phyloP scores from a whole-genome alignment of 23 red algal species.

The Chondrus crispus region DNA sequence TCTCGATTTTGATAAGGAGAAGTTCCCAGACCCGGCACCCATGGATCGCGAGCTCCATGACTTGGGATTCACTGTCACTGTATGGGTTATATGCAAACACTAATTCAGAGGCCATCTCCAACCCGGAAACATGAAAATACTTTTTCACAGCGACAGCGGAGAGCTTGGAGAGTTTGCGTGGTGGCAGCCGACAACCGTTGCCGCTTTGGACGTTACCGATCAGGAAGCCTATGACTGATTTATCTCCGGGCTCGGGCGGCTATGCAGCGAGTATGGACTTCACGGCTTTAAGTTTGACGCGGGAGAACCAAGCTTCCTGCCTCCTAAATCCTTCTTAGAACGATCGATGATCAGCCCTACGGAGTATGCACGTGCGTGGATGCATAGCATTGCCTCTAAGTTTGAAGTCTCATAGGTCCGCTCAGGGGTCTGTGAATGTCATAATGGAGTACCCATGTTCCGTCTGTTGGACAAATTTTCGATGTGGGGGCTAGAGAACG shows the following conservation, averaged over 20 bases:
- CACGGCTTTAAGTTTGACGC: slow-evolving; percentile 99
- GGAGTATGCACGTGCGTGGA: slow-evolving; percentile 82
- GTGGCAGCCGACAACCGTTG: slow-evolving; percentile 82
- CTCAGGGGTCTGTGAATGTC: slow-evolving; percentile 60
- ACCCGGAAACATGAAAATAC: slow-evolving; percentile 37
- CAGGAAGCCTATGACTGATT: slow-evolving; percentile 67
- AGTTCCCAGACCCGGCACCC: slow-evolving; percentile 81
- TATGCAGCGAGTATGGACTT: slow-evolving; percentile 72
- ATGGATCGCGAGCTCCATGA: slow-evolving; percentile 81
- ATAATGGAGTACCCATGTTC: slow-evolving; percentile 61
- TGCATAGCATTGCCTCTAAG: slow-evolving; percentile 45
- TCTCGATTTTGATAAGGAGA: slow-evolving; percentile 68
- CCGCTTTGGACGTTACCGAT: slow-evolving; percentile 72
- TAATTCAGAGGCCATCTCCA: slow-evolving; percentile 52
- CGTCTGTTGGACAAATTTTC: slow-evolving; percentile 91
- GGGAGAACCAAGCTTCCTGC: slow-evolving; percentile 87
- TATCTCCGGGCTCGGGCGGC: slow-evolving; percentile 30
- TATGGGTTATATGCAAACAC: slow-evolving; percentile 86
- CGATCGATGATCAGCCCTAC: slow-evolving; percentile 42
- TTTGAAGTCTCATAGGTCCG: slow-evolving; percentile 77
- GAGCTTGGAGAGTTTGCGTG: slow-evolving; percentile 62
- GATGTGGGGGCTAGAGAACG: slow-evolving; percentile 79
- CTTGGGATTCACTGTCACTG: slow-evolving; percentile 83
- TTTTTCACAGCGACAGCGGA: slow-evolving; percentile 42
- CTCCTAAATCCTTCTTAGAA: slow-evolving; percentile 33